Evolutionary conservation across 345 rosid species (phyloP).

Genomic region (Psidium friedrichsthalianum): DNA sequence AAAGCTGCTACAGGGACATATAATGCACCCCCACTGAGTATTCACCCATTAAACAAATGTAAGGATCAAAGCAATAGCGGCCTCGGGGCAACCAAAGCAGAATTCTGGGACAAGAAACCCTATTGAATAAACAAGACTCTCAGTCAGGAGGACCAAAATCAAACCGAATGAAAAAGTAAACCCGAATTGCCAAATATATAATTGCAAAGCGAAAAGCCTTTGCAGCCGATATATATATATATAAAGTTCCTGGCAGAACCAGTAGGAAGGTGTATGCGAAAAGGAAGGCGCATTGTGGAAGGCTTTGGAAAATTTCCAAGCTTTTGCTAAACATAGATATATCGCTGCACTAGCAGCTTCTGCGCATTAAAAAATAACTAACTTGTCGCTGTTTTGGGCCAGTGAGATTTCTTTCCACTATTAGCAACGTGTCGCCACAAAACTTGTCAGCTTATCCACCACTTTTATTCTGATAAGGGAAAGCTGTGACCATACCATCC

Average conservation of each 20-base stretch:
- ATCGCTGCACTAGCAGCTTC: background rate
- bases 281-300: background rate
- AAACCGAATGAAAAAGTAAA: background rate
- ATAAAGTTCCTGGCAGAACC: background rate
- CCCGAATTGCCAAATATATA: background rate
- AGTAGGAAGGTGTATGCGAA: background rate
- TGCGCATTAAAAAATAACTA: background rate
- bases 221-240: background rate
- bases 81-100: background rate
- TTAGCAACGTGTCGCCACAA: constrained; percentile 9
- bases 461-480: constrained; percentile 5
- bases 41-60: background rate
- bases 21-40: background rate
- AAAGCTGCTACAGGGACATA: background rate
- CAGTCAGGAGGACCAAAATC: background rate
- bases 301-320: background rate
- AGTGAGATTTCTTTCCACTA: constrained; percentile 22
- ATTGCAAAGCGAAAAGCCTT: background rate
- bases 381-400: background rate
- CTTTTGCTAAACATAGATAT: background rate
- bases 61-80: background rate
- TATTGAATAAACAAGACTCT: background rate
- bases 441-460: constrained; percentile 19
- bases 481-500: background rate
- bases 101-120: background rate